phyloP scores from a whole-genome alignment of 768 basidiomycete genomes.

The Asterophora lycoperdoides region DNA sequence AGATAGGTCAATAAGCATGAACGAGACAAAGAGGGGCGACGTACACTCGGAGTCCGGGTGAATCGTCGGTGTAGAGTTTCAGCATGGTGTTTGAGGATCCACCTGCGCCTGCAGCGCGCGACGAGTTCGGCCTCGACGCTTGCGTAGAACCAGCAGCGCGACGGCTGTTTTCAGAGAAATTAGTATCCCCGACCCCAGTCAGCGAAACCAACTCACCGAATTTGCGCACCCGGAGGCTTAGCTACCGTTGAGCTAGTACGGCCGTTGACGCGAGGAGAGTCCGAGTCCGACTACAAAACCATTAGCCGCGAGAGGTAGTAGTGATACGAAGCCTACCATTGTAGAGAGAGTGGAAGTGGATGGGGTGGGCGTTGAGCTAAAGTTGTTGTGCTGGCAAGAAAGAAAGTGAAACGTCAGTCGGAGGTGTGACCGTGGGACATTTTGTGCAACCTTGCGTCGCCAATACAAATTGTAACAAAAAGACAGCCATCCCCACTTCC shows the following conservation, averaged over 20 bases:
- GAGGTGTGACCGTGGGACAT: constrained; percentile 19
- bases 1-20: background rate
- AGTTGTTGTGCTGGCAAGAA: constrained; percentile 19
- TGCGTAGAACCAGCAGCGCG: constrained; percentile 60
- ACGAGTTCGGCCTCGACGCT: constrained; percentile 74
- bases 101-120: constrained; percentile 90
- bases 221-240: constrained; percentile 76
- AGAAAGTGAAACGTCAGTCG: constrained; percentile 23
- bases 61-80: constrained; percentile 97
- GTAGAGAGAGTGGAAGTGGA: constrained; percentile 13
- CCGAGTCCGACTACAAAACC: constrained; percentile 71
- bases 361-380: constrained; percentile 5
- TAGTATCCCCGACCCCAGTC: background rate
- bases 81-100: constrained; percentile 99
- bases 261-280: constrained; percentile 48
- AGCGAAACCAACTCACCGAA: constrained; percentile 53
- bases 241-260: constrained; percentile 48
- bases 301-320: background rate
- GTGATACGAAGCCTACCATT: constrained; percentile 32
- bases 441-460: too few relatives aligned
- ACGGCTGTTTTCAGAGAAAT: constrained; percentile 42
- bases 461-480: too few relatives aligned
- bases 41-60: constrained; percentile 94
- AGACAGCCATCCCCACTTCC: background rate
- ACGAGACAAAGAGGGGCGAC: constrained; percentile 30